Percentiles rank a stretch among this genome's conserved stretches.
Evolutionary conservation across 306 rosid genomes (phyloP).

Genomic region (Cicer cuneatum): DNA sequence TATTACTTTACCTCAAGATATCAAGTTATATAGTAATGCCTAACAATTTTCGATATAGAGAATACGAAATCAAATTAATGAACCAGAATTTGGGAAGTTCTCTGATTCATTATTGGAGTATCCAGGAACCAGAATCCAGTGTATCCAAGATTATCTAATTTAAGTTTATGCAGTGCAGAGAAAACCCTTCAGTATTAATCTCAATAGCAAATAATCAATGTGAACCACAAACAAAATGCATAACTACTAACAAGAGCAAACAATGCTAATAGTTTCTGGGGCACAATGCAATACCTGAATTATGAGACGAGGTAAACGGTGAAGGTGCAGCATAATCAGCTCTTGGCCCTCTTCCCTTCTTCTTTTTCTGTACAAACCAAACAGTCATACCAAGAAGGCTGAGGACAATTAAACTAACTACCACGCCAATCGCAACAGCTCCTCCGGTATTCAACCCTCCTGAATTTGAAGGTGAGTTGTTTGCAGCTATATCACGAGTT

Average conservation of each 20-base stretch:
- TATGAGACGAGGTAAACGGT: conserved; percentile 88
- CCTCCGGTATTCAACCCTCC: conserved; percentile 59
- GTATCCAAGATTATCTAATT: conserved; percentile 28
- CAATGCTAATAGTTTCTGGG: conserved; percentile 26
- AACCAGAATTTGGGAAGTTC: conserved; percentile 10
- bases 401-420: conserved; percentile 69
- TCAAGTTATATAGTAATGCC: conserved; percentile 12
- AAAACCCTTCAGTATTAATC: conserved; percentile 9
- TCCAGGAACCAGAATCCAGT: conserved; percentile 16
- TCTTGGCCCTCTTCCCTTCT: conserved; percentile 51
- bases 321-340: conserved; percentile 63
- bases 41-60: conserved; percentile 15
- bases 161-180: background rate
- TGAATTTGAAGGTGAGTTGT: conserved; percentile 44
- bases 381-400: conserved; percentile 69
- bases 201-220: conserved; percentile 7
- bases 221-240: conserved; percentile 38
- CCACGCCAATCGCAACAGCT: conserved; percentile 65
- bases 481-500: conserved; percentile 31
- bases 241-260: conserved; percentile 26
- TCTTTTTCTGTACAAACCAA: conserved; percentile 71
- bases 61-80: conserved; percentile 33
- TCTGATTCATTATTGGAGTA: conserved; percentile 27
- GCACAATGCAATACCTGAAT: conserved; percentile 72
- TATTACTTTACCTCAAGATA: background rate